Percentiles rank a stretch among this genome's conserved stretches.
These are phyloP conservation scores for Dendrostoma leiphaemia DNA, from an alignment of 2,329 filamentous ascomycete genomes.

Conservation along the genomic window DNA sequence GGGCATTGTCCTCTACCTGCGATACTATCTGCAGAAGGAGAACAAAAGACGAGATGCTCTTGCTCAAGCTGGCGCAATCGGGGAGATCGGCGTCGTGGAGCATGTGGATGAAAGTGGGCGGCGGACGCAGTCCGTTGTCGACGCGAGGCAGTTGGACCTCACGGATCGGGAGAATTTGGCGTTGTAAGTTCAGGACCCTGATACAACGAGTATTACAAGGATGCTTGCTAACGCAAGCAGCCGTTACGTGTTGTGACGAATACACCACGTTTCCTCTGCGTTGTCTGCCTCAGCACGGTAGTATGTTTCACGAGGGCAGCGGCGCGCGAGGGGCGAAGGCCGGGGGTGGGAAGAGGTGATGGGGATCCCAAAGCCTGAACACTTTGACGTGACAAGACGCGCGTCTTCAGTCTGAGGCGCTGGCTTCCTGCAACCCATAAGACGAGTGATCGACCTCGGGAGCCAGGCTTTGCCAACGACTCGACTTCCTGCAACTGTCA, in stretches of 20 bases:
- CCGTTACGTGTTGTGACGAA: slow-evolving; percentile 3
- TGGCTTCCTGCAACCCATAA: too few species aligned
- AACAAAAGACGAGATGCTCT: slow-evolving; percentile 37
- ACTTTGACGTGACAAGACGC: too few species aligned
- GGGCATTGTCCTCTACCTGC: slow-evolving; percentile 36
- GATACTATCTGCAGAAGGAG: slow-evolving; percentile 37
- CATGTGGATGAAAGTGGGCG: slow-evolving; percentile 27
- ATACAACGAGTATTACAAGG: not conserved
- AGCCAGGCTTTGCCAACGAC: too few species aligned
- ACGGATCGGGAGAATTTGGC: slow-evolving; percentile 34
- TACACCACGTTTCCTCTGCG: too few species aligned
- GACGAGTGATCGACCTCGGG: too few species aligned
- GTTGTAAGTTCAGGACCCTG: slow-evolving; percentile 19
- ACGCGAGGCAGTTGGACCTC: slow-evolving; percentile 34
- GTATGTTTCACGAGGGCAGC: too few species aligned
- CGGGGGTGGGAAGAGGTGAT: too few species aligned
- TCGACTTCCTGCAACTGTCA: too few species aligned
- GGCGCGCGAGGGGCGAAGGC: too few species aligned
- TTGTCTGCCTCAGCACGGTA: too few species aligned
- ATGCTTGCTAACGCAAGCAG: not conserved
- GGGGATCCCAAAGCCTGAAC: too few species aligned
- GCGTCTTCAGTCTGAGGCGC: too few species aligned
- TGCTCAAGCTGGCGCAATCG: slow-evolving; percentile 20
- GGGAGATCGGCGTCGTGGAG: slow-evolving; percentile 28
- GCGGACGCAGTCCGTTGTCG: slow-evolving; percentile 28